phyloP scores from a whole-genome alignment of 1,284 basidiomycete species.

The Irpex rosettiformis region DNA sequence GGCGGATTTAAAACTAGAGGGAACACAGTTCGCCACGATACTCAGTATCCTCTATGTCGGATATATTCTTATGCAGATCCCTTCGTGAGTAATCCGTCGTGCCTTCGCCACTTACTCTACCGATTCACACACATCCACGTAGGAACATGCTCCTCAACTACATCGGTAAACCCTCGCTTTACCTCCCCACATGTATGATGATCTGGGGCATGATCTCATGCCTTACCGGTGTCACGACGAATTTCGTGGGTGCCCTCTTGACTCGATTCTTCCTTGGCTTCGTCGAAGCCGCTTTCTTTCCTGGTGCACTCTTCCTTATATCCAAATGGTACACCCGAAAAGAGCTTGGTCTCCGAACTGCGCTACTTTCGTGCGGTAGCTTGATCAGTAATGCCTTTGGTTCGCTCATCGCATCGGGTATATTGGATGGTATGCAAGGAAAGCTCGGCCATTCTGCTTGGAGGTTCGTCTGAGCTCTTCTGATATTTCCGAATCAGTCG shows the following conservation, averaged over 20 bases:
- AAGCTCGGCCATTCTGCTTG: conserved; percentile 71
- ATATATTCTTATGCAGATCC: conserved; percentile 79
- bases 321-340: conserved; percentile 72
- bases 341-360: conserved; percentile 70
- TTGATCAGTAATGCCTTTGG: conserved; percentile 85
- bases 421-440: conserved; percentile 68
- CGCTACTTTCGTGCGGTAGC: conserved; percentile 69
- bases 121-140: conserved; percentile 2
- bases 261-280: conserved; percentile 75
- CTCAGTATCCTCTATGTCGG: conserved; percentile 76
- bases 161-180: conserved; percentile 70
- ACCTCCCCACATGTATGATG: conserved; percentile 69
- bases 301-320: conserved; percentile 57
- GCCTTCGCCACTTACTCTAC: neutral
- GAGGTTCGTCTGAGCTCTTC: conserved; percentile 41
- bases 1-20: conserved; percentile 61
- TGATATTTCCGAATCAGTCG: neutral
- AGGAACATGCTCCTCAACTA: conserved; percentile 75
- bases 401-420: conserved; percentile 73
- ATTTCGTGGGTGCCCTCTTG: conserved; percentile 66
- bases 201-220: conserved; percentile 69
- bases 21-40: conserved; percentile 66
- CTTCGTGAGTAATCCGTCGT: conserved; percentile 47
- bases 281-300: conserved; percentile 74
- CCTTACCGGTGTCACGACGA: conserved; percentile 59